Base-by-base conservation (phyloP, 192 early-diverging fungal genomes). In the Lobosporangium transversale region DNA sequence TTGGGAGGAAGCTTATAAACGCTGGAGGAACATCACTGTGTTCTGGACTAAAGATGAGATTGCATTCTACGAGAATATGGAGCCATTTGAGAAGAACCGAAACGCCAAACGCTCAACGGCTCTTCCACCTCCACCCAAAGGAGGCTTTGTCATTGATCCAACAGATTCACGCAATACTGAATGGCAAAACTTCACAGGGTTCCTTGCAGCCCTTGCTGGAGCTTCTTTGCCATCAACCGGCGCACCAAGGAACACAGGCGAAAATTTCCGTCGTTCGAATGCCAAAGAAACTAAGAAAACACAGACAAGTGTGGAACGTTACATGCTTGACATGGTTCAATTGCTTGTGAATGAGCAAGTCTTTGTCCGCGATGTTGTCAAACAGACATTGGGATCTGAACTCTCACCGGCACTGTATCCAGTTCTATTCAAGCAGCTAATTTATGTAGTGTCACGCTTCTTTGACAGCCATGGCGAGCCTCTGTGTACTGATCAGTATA, bases 101-200 rank as follows among this genome's bases (percentile, higher is more conserved):
- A 83, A 81, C 43, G 67, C 84, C 21, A 79, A 70, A 21, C 69
- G 69, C 20, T 63, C 63, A 4, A 75, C 71, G 3, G 52, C 71
- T 4, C 52, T 66, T 29, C 63, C 63, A 26, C 57, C 63, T 18
- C 63, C 56, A 23, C 71, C 71, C 23, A 75, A 75, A 53, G 71
- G 71, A 3, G 71, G 63, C 7, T 75, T 75, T 20, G 42, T 75
- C 18, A 58, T 75, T 21, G 71, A 75, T 20, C 42, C 24, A 0
- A 55, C 58, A 44, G 62, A 76, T 51, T 55, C 74, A 4, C 69
- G 60, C 4, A 74, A 73, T 15, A 71, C 88, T 9, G 90, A 94
- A 48, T 93, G 94, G 91, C 82, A 86, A 53, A 92, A 94, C 58
- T 93, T 92, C 69, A 92, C 91, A 7, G 92, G 93, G 2, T 95